Percentiles rank a stretch among this genome's conserved stretches.
Conservation (phyloP, 139 green algal species). For the Chlorella sp. region DNA sequence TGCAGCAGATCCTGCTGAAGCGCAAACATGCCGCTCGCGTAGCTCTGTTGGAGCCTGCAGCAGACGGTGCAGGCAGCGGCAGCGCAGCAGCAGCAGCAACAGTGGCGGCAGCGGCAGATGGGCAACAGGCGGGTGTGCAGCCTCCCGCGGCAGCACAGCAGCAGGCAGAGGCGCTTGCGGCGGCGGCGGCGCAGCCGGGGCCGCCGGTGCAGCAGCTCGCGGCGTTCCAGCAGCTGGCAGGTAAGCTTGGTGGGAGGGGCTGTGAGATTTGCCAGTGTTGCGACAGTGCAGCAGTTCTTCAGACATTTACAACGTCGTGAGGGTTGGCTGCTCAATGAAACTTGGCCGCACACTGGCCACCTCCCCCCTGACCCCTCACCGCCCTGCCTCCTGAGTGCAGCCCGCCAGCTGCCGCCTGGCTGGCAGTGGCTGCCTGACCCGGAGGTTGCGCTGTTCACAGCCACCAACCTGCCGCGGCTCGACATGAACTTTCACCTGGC, state of each 20-base stretch:
- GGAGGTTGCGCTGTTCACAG: slow-evolving; percentile 48
- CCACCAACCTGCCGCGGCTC: slow-evolving; percentile 57
- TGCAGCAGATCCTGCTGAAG: slow-evolving; percentile 66
- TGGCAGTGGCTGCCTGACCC: slow-evolving; percentile 36
- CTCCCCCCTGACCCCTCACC: no score
- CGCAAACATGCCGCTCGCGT: slow-evolving; percentile 10
- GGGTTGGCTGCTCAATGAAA: neutral
- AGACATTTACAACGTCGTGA: no score
- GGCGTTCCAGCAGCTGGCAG: neutral
- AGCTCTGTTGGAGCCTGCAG: slow-evolving; percentile 31
- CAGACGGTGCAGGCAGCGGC: slow-evolving; percentile 2
- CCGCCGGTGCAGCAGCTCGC: slow-evolving; percentile 11
- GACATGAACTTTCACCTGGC: slow-evolving; percentile 58
- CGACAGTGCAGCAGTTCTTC: no score
- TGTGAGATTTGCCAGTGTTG: no score
- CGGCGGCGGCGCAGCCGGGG: neutral
- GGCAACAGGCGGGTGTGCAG: no score
- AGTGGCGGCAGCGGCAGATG: neutral
- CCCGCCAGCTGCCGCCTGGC: slow-evolving; percentile 15
- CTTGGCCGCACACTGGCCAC: neutral
- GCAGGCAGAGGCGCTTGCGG: neutral
- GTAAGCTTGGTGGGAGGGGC: neutral
- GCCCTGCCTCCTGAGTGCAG: neutral
- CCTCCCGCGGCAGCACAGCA: neutral
- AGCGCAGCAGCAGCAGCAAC: neutral